These are phyloP conservation scores for Salvia hispanica DNA, from an alignment of 257 asterid species.

Conservation along the genomic window DNA sequence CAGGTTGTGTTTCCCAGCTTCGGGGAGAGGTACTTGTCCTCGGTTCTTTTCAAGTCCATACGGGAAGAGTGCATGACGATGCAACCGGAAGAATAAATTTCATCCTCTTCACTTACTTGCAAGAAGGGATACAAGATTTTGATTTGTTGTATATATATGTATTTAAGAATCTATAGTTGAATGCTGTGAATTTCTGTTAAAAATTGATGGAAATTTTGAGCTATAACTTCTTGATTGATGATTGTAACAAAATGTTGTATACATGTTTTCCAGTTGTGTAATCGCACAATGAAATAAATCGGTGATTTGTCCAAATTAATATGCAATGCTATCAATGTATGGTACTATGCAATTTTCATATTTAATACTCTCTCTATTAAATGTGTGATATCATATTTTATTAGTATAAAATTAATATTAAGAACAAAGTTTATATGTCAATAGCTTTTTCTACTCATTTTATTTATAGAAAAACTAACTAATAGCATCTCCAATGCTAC, in stretches of 20 bases:
- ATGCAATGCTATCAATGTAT: background rate
- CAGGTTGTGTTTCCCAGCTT: constrained; percentile 92
- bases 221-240: background rate
- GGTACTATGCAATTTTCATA: background rate
- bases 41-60: constrained; percentile 77
- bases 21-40: constrained; percentile 82
- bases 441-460: too few relatives aligned
- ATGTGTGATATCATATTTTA: too few relatives aligned
- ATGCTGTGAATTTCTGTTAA: background rate
- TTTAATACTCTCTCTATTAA: too few relatives aligned
- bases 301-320: background rate
- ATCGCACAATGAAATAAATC: background rate
- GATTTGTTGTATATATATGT: background rate
- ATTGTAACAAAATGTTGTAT: background rate
- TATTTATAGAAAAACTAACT: too few relatives aligned
- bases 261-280: background rate
- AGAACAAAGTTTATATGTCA: too few relatives aligned
- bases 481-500: too few relatives aligned
- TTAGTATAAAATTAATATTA: too few relatives aligned
- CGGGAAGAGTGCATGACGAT: constrained; percentile 79
- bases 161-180: background rate
- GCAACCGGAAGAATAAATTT: constrained; percentile 59
- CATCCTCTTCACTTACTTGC: constrained; percentile 3
- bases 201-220: background rate
- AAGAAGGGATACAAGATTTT: background rate